These are phyloP conservation scores for Penicillium sp. DNA, from an alignment of 2,329 filamentous ascomycete species.

Conservation along the genomic window DNA sequence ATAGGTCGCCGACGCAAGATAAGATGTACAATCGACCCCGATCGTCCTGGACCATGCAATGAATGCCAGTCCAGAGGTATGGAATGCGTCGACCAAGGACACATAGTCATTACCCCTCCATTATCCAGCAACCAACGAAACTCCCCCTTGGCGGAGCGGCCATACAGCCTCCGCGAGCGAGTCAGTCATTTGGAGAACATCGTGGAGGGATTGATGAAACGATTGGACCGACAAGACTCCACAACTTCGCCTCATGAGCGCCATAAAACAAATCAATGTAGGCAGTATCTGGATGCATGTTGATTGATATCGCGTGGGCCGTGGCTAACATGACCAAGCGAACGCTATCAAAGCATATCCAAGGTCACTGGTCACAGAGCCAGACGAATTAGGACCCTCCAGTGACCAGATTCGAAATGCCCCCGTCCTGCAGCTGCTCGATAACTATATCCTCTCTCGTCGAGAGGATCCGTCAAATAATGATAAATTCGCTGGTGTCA, in stretches of 20 bases:
- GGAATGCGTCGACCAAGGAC: constrained; percentile 41
- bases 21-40: constrained; percentile 40
- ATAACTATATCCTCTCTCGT: constrained; percentile 38
- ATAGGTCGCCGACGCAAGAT: constrained; percentile 42
- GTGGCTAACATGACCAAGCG: constrained; percentile 5
- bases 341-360: background rate
- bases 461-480: constrained; percentile 28
- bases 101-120: constrained; percentile 14
- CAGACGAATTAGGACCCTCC: constrained; percentile 22
- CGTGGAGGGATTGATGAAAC: constrained; percentile 34
- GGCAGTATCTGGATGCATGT: background rate
- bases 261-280: background rate
- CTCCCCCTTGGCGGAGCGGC: constrained; percentile 23
- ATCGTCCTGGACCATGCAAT: constrained; percentile 36
- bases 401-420: constrained; percentile 33
- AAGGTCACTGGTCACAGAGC: constrained; percentile 13
- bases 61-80: constrained; percentile 41
- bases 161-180: constrained; percentile 40
- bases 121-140: background rate
- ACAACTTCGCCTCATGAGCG: constrained; percentile 7
- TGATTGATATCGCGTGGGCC: background rate
- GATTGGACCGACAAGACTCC: constrained; percentile 26
- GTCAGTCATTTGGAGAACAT: constrained; percentile 39
- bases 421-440: constrained; percentile 38
- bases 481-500: constrained; percentile 23